Evolutionary conservation across 192 early-diverging fungal species (phyloP).

Genomic region (Linnemannia elongata): DNA sequence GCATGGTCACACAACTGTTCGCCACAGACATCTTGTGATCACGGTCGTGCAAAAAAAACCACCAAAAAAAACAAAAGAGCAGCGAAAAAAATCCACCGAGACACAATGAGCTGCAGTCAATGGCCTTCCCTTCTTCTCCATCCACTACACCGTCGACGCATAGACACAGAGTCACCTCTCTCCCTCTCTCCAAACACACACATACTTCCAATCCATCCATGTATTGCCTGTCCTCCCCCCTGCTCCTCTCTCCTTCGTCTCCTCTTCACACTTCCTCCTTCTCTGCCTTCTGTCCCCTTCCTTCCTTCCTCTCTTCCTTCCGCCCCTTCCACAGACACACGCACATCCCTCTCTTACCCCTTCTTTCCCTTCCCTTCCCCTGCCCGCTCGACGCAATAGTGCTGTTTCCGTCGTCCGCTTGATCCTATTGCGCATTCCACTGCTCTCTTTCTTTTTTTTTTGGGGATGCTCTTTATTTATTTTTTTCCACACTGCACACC

Average conservation of each 20-base stretch:
- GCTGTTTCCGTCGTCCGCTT: background rate
- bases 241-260: background rate
- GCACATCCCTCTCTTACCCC: background rate
- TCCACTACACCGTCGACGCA: background rate
- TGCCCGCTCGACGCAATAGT: background rate
- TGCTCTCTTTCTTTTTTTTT: background rate
- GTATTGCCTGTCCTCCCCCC: background rate
- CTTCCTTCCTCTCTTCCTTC: background rate
- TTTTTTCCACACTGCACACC: background rate
- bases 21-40: conserved; percentile 30
- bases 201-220: background rate
- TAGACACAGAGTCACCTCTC: conserved; percentile 5
- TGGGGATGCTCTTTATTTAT: background rate
- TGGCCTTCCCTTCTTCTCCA: background rate
- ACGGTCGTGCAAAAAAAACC: background rate
- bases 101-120: background rate
- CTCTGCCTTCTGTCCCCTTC: background rate
- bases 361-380: background rate
- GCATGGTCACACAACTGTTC: conserved; percentile 28
- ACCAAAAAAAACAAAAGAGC: background rate
- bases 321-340: background rate
- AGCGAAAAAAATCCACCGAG: conserved; percentile 1
- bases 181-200: background rate
- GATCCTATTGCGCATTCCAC: background rate
- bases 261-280: background rate